A percentile compares a stretch with the other conserved stretches of the same genome.
Conservation (phyloP, 257 asterid species). For the Plantago elongata region DNA sequence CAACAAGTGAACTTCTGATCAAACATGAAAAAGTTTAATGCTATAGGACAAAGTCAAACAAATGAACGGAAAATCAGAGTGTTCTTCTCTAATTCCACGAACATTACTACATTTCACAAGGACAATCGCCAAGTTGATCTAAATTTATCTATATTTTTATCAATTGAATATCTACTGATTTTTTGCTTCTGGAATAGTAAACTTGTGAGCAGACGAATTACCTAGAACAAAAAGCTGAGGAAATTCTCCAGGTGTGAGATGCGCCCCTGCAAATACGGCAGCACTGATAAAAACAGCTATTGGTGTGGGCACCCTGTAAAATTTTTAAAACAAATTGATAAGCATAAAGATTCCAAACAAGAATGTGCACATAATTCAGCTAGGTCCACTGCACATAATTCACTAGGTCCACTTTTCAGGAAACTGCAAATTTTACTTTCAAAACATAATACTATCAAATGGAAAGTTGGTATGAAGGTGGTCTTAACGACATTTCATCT, state of each 20-base stretch:
- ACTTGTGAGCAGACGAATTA: constrained; percentile 26
- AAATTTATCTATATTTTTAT: background rate
- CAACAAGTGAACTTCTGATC: background rate
- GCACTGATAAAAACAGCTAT: constrained; percentile 74
- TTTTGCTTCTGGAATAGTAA: constrained; percentile 5
- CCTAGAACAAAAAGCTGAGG: constrained; percentile 95
- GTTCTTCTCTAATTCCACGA: no score
- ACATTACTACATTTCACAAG: no score
- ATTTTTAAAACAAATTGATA: background rate
- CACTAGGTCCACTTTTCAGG: background rate
- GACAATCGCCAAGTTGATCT: no score
- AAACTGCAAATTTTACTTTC: no score
- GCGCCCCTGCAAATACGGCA: constrained; percentile 81
- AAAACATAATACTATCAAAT: background rate
- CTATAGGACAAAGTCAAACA: background rate
- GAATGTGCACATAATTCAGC: background rate
- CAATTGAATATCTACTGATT: background rate
- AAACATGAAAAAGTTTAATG: background rate
- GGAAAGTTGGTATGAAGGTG: background rate
- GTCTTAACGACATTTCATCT: no score
- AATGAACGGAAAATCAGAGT: background rate
- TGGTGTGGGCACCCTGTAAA: constrained; percentile 92
- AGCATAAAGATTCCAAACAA: background rate
- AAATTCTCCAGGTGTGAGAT: constrained; percentile 89
- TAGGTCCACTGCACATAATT: no score